Conservation (phyloP, 106 monocot species). For the Phalaenopsis equestris region DNA sequence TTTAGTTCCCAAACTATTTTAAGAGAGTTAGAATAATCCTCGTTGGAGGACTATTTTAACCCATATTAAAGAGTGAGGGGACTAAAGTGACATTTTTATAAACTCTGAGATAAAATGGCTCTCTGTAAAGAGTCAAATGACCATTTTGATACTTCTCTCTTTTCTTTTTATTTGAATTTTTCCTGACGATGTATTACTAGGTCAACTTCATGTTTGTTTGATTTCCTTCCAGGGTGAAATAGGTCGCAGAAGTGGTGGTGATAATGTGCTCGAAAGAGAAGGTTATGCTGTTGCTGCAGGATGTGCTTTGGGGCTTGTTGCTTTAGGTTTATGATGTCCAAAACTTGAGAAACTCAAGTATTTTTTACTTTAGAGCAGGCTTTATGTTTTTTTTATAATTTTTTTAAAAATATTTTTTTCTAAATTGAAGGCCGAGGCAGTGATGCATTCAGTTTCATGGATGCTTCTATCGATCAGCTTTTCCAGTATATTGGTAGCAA, state of each 20-base stretch:
- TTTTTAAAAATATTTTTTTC: not conserved
- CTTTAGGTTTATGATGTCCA: constrained; percentile 46
- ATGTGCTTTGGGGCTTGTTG: constrained; percentile 90
- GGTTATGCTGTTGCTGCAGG: constrained; percentile 99
- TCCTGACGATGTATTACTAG: not conserved
- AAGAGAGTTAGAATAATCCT: too few relatives aligned
- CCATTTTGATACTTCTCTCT: too few relatives aligned
- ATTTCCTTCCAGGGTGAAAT: constrained; percentile 64
- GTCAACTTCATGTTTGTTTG: not conserved
- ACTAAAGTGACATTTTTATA: too few relatives aligned
- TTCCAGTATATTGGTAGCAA: constrained; percentile 68
- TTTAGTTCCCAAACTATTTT: too few relatives aligned
- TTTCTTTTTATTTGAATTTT: not conserved
- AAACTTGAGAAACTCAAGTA: not conserved
- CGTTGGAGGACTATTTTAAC: too few relatives aligned
- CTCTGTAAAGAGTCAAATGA: too few relatives aligned
- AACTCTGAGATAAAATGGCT: too few relatives aligned
- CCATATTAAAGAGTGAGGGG: too few relatives aligned
- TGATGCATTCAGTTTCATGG: constrained; percentile 67
- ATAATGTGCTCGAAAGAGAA: constrained; percentile 99
- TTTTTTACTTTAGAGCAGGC: not conserved
- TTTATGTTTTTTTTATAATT: not conserved
- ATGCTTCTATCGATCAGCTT: constrained; percentile 79
- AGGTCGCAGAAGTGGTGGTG: constrained; percentile 90
- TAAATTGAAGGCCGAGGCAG: constrained; percentile 48